Percentiles rank a stretch among this genome's conserved stretches.
Conservation (phyloP, 768 basidiomycete genomes). For the Tremella fuciformis region DNA sequence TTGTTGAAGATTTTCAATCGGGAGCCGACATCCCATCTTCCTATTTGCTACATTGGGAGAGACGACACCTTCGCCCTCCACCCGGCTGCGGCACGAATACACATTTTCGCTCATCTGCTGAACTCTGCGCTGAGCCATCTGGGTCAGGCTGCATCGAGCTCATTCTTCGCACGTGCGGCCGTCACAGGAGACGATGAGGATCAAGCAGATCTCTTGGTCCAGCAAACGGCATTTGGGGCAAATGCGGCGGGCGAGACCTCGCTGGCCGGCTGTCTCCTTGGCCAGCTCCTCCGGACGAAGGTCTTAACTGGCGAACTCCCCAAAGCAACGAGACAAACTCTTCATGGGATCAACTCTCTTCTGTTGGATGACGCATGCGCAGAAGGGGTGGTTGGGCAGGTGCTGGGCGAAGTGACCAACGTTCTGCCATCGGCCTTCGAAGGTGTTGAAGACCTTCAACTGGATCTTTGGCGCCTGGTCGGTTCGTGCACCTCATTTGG, state of each 20-base stretch:
- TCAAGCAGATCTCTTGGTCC: constrained; percentile 6
- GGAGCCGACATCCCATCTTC: constrained; percentile 34
- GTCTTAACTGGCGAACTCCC: constrained; percentile 9
- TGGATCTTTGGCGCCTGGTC: constrained; percentile 39
- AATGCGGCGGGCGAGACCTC: constrained; percentile 24
- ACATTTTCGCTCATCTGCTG: constrained; percentile 22
- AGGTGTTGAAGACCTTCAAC: constrained; percentile 28
- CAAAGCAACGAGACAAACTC: background rate
- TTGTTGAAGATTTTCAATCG: constrained; percentile 32
- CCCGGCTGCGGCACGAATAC: constrained; percentile 15
- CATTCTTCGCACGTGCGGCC: no score
- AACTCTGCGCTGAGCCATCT: constrained; percentile 16
- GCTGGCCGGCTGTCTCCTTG: constrained; percentile 27
- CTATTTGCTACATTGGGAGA: constrained; percentile 17
- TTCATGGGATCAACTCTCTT: constrained; percentile 11
- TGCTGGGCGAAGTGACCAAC: constrained; percentile 45
- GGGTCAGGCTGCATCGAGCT: constrained; percentile 10
- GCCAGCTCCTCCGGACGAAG: constrained; percentile 25
- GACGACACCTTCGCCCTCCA: constrained; percentile 12
- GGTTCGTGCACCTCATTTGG: background rate
- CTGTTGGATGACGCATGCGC: constrained; percentile 24
- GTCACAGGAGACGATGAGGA: constrained; percentile 3
- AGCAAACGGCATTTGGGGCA: constrained; percentile 20
- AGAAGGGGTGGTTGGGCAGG: constrained; percentile 23
- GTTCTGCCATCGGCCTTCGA: constrained; percentile 35